Percentiles rank a stretch among this genome's conserved stretches.
Conservation (phyloP, 805 yeast genomes). For the Pichia paraexigua region DNA sequence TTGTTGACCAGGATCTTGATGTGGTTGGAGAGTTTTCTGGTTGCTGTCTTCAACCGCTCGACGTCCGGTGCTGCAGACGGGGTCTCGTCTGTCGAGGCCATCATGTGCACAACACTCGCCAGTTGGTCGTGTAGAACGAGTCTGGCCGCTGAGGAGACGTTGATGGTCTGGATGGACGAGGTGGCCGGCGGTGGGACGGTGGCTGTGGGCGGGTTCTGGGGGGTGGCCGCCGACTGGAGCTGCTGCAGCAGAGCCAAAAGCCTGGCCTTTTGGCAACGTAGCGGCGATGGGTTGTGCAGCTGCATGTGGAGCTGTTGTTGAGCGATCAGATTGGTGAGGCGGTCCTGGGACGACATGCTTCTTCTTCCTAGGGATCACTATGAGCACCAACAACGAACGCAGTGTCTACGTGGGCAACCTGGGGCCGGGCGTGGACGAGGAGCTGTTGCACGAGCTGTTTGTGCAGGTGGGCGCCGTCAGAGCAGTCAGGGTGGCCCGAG, state of each 20-base stretch:
- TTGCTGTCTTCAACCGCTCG: slow-evolving; percentile 13
- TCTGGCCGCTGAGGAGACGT: background rate
- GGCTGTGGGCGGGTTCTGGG: background rate
- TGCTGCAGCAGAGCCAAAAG: background rate
- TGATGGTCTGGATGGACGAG: background rate
- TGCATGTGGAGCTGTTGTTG: background rate
- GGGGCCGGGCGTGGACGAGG: slow-evolving; percentile 66
- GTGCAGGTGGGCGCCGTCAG: slow-evolving; percentile 77
- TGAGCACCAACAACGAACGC: background rate
- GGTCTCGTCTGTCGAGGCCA: too few species aligned
- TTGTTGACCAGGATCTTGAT: slow-evolving; percentile 22
- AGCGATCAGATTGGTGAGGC: background rate
- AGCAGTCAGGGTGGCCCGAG: slow-evolving; percentile 69
- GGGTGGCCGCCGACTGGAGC: background rate
- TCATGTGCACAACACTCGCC: background rate
- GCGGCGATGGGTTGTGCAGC: background rate
- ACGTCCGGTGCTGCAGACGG: background rate
- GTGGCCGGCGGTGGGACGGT: background rate
- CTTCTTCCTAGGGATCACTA: too few species aligned
- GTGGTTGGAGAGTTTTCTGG: slow-evolving; percentile 18
- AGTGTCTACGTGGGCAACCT: slow-evolving; percentile 78
- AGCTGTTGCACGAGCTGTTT: slow-evolving; percentile 70
- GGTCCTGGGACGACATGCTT: background rate
- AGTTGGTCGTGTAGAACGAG: background rate
- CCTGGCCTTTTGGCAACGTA: background rate